A percentile compares a stretch with the other conserved stretches of the same genome.
phyloP scores from a whole-genome alignment of 2,329 filamentous ascomycete genomes.

The Aspergillus sp. region DNA sequence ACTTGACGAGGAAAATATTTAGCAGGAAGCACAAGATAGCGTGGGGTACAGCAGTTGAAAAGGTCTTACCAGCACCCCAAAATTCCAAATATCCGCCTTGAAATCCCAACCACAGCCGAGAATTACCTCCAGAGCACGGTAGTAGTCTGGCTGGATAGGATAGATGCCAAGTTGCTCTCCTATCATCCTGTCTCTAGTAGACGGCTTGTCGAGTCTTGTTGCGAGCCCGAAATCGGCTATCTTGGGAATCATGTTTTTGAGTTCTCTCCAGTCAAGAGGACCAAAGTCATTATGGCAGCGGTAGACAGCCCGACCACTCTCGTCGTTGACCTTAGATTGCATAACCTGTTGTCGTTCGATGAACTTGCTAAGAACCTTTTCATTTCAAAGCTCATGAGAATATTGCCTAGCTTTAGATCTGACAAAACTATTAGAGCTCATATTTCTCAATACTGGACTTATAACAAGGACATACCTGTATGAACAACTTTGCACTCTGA shows the following conservation, averaged over 20 bases:
- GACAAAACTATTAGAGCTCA: too few species aligned
- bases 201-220: constrained; percentile 8
- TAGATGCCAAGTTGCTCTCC: constrained; percentile 30
- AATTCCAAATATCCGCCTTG: constrained; percentile 40
- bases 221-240: constrained; percentile 25
- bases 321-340: constrained; percentile 15
- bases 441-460: too few species aligned
- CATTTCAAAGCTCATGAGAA: constrained; percentile 12
- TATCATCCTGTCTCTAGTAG: constrained; percentile 2
- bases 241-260: constrained; percentile 20
- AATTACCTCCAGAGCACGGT: constrained; percentile 37
- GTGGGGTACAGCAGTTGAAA: not conserved
- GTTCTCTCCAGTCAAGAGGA: constrained; percentile 11
- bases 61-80: constrained; percentile 32
- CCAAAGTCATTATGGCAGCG: constrained; percentile 25
- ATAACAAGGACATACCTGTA: not conserved
- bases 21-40: too few species aligned
- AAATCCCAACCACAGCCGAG: constrained; percentile 35
- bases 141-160: constrained; percentile 43
- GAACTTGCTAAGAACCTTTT: constrained; percentile 15
- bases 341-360: constrained; percentile 21
- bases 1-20: not conserved
- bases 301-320: constrained; percentile 18
- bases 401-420: too few species aligned
- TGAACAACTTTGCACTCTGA: constrained; percentile 28